Evolutionary conservation across 2,329 filamentous ascomycete genomes (phyloP), one percentile per base, ranked within the genome.

Genomic region (Pseudonectria buxi): DNA sequence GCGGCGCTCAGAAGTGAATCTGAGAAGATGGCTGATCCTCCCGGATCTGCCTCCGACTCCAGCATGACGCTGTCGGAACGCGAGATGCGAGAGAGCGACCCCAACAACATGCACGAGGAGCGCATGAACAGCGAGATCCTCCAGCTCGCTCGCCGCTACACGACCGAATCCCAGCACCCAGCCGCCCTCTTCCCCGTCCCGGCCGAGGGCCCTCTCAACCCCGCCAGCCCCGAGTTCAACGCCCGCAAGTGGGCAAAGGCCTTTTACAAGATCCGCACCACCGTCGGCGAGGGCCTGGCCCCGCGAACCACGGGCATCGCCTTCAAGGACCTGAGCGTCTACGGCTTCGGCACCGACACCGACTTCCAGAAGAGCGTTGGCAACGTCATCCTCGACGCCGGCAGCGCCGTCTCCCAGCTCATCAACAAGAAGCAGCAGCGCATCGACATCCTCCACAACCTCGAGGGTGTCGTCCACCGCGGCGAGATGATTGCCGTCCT

Each of bases 401-500:
- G 43, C 6, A 53, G 54, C 1, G 48, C 57, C 36, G 37, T 51
- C 6, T 49, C 50, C 29, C 47, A 48, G 28, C 32, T 54, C 16
- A 14, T 58, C 6, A 57, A 58, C 1, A 44, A 33, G 4, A 44
- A 39, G 6, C 32, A 46, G 26, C 39, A 46, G n/a, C 45, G 49
- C 12, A 65, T 70, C 39, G 64, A 76, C 39, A 76, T 76, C 38
- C 55, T 76, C 10, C 61, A 58, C 32, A 58, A 67, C 33, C 59
- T 72, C 14, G 70, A 76, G 38, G 72, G 72, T 13, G 35, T 75
- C 1, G 65, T 76, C 3, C 58, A 71, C 43, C 61, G 57, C 24
- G 73, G 74, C 12, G 74, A 78, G 60, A 71, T 77, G 67, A 56
- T 76, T 22, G 66, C 74, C 11, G 73, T 76, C 7, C 64, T 78